Evolutionary conservation across 495 filamentous ascomycete species (phyloP), one percentile per base, ranked within the genome.

Genomic region (Penicillium robsamsonii): DNA sequence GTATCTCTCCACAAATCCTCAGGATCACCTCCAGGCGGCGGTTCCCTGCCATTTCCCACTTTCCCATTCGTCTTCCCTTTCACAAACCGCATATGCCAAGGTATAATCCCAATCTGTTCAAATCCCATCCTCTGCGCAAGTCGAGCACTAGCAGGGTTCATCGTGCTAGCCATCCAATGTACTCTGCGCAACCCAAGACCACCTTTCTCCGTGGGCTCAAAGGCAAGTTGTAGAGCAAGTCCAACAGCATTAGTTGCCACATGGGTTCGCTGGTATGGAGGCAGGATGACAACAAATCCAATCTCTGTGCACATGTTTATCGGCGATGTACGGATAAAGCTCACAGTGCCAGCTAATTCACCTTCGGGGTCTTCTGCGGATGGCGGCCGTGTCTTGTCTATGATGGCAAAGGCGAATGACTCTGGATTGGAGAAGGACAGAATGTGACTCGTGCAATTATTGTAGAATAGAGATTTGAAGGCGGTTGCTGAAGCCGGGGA

Each of bases 71-170:
- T 7, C 40, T 54, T 59, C 1, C 61, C 64, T n/a, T 62, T 57
- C 0, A 59, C 46, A 46, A 67, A 61, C 1, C 61, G 55, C 53
- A 62, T 59, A 51, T 64, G 56, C 61, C 61, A 67, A 3, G 45
- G 52, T 3, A 56, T 59, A 27, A 63, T 15, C 5, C 63, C 63
- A 15, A 61, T 24, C 15, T 25, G 48, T 12, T 50, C 55, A 31
- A 66, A 66, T 20, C 60, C 63, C 63, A 66, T 58, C 48, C 57
- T 60, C 52, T 60, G 57, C 11, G 63, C 63, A 42, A 66, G 52
- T 12, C 42, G 30, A 5, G 40, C 31, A 49, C 63, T 66, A 15
- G 60, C 63, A 12, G 37, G 7, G 29, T 66, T 66, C 15, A 11
- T 35, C 54, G 60, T 51, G 15, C 52, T 66, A 46, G 63, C 48